Conservation (phyloP, 2,329 filamentous ascomycete genomes). For the Spiromastix sp. region DNA sequence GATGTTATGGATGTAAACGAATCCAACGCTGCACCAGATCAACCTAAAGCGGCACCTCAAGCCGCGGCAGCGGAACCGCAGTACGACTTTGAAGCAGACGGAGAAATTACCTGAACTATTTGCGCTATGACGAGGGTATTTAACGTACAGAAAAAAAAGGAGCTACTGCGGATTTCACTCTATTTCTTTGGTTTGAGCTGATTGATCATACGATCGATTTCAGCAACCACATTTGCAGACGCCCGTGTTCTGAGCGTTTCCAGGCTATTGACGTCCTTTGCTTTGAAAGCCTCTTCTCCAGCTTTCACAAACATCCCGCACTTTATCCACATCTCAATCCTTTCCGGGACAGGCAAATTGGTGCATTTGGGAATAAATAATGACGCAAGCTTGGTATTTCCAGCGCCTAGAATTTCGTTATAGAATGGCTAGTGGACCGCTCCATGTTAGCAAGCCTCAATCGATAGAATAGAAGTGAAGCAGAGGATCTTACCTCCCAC, state of each 20-base stretch:
- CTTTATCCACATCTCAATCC: conserved; percentile 90
- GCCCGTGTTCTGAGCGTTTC: conserved; percentile 64
- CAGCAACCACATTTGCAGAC: conserved; percentile 56
- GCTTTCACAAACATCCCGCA: conserved; percentile 84
- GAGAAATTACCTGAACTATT: conserved; percentile 33
- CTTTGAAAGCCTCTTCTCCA: conserved; percentile 79
- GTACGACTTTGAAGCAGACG: conserved; percentile 26
- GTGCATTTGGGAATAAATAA: conserved; percentile 83
- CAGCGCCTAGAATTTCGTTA: conserved; percentile 77
- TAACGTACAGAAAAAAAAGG: background rate
- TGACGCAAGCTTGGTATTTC: conserved; percentile 77
- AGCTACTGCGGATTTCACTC: conserved; percentile 3
- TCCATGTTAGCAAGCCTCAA: conserved; percentile 18
- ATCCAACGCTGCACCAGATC: conserved; percentile 1
- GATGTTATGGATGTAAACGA: conserved; percentile 9
- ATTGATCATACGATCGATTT: conserved; percentile 71
- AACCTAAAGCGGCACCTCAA: background rate
- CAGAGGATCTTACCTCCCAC: conserved; percentile 63
- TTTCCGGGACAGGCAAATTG: conserved; percentile 54
- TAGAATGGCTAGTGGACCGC: conserved; percentile 63
- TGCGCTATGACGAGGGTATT: background rate
- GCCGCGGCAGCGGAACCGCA: conserved; percentile 14
- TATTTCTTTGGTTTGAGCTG: conserved; percentile 39
- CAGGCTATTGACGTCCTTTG: conserved; percentile 68
- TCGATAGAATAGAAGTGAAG: background rate